Base-by-base conservation (phyloP, 805 yeast species). In the Pichia sporocuriosa region DNA sequence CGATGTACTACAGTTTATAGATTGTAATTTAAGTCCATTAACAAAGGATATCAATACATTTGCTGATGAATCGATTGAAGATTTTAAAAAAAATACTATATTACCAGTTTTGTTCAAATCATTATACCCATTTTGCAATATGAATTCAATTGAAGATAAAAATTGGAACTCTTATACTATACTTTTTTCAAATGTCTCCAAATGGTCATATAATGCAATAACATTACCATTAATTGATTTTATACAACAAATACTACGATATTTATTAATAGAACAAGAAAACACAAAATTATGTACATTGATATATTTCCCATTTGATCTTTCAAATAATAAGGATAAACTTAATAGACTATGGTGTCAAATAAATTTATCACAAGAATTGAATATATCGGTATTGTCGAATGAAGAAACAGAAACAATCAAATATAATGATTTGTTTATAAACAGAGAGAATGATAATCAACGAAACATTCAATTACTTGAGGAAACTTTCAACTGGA, bases 231-330 rank as follows among this genome's bases (percentile, higher is more conserved):
- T 40, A 7, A 42, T 58, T 12, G 63, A 58, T 35, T 49, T 44
- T 24, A 25, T 56, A 20, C 63, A 58, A 37, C 63, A 58, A 33
- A 15, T 50, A 5, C 27, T 56, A 21, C 46, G 61, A 20, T 36
- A 48, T 10, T 33, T 51, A 9, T 43, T 48, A 38, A 23, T 48
- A 11, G 43, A 37, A n/a, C 15, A 21, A 16, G n/a, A 21, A 17
- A 35, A 13, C 3, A 37, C n/a, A n/a, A n/a, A n/a, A n/a, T n/a
- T n/a, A n/a, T n/a, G 43, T 2, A 10, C 20, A 9, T 17, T 43
- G 9, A 6, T 39, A 2, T 43, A 43, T 19, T 32, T 42, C n/a
- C 41, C 37, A 20, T 40, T 25, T 25, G 22, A 35, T 11, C 10
- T 40, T 8, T 20, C 24, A 3, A 25, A 40, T 12, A 17, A 17